Evolutionary conservation across 2,329 filamentous ascomycete genomes (phyloP).

Genomic region (Fusarium irregulare): DNA sequence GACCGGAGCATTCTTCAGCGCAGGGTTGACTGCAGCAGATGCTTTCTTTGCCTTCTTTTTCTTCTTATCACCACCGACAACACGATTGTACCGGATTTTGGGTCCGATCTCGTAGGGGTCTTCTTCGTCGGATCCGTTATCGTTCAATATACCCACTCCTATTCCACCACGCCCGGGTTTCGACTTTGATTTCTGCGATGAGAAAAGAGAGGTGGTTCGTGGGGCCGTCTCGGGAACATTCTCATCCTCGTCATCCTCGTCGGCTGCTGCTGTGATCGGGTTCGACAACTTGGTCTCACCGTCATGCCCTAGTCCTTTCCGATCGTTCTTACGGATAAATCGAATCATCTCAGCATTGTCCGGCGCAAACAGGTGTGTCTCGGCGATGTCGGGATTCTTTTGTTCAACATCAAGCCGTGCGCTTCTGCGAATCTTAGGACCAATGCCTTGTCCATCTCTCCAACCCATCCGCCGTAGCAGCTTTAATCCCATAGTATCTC

Average conservation of each 20-base stretch:
- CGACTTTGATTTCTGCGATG: slow-evolving; percentile 62
- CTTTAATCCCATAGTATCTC: slow-evolving; percentile 88
- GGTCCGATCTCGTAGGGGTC: slow-evolving; percentile 94
- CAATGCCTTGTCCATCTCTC: slow-evolving; percentile 93
- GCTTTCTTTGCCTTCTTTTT: slow-evolving; percentile 73
- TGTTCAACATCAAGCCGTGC: slow-evolving; percentile 70
- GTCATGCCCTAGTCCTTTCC: slow-evolving; percentile 76
- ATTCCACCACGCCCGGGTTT: slow-evolving; percentile 72
- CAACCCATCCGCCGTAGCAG: slow-evolving; percentile 94
- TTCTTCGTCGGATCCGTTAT: slow-evolving; percentile 94
- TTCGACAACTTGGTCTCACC: slow-evolving; percentile 66
- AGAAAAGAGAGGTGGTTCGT: slow-evolving; percentile 31
- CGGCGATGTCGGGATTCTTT: slow-evolving; percentile 52
- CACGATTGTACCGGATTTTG: slow-evolving; percentile 85
- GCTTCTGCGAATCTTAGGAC: slow-evolving; percentile 81
- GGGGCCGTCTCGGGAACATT: slow-evolving; percentile 33
- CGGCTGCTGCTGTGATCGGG: slow-evolving; percentile 33
- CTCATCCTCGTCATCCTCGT: slow-evolving; percentile 59
- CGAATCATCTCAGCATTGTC: slow-evolving; percentile 78
- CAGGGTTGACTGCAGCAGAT: slow-evolving; percentile 68
- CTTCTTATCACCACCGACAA: slow-evolving; percentile 84
- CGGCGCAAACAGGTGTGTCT: slow-evolving; percentile 84
- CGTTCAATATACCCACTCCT: slow-evolving; percentile 89
- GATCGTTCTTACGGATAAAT: slow-evolving; percentile 73
- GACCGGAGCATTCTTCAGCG: slow-evolving; percentile 74